A percentile compares a stretch with the other conserved stretches of the same genome.
Evolutionary conservation across 805 yeast species (phyloP).

Genomic region (Hemisphaericaspora nanyangensis): DNA sequence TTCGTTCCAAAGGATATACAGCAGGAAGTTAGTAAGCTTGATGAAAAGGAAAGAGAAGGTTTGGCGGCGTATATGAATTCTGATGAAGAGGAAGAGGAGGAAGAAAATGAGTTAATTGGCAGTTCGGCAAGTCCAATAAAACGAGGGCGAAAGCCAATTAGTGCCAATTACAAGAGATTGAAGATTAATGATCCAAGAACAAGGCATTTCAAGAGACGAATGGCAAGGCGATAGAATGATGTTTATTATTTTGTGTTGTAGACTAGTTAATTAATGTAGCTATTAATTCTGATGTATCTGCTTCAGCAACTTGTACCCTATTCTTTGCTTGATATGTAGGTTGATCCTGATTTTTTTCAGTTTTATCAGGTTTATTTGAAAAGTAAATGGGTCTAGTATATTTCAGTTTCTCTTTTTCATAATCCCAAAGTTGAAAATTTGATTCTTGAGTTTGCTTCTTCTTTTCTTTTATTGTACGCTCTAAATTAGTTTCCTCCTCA

Average conservation of each 20-base stretch:
- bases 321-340: conserved; percentile 5
- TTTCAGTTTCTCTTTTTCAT: conserved; percentile 46
- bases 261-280: conserved; percentile 11
- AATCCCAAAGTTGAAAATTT: conserved; percentile 51
- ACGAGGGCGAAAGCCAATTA: conserved; percentile 29
- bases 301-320: conserved; percentile 23
- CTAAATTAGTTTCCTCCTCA: conserved; percentile 35
- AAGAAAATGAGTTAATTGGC: conserved; percentile 5
- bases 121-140: conserved; percentile 3
- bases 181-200: conserved; percentile 48
- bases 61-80: conserved; percentile 20
- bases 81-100: conserved; percentile 13
- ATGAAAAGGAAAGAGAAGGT: conserved; percentile 20
- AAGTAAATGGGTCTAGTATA: conserved; percentile 54
- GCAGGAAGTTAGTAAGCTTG: conserved; percentile 32
- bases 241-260: background rate
- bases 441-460: conserved; percentile 25
- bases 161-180: conserved; percentile 49
- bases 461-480: conserved; percentile 24
- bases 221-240: conserved; percentile 10
- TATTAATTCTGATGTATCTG: conserved; percentile 18
- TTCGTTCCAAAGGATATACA: conserved; percentile 40
- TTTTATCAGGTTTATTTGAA: background rate
- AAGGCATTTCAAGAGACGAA: conserved; percentile 39
- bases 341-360: background rate